Percentiles rank a stretch among this genome's conserved stretches.
These are phyloP conservation scores for Neckera pumila DNA, from an alignment of 225 moss, liverwort and hornwort species.

Conservation along the genomic window DNA sequence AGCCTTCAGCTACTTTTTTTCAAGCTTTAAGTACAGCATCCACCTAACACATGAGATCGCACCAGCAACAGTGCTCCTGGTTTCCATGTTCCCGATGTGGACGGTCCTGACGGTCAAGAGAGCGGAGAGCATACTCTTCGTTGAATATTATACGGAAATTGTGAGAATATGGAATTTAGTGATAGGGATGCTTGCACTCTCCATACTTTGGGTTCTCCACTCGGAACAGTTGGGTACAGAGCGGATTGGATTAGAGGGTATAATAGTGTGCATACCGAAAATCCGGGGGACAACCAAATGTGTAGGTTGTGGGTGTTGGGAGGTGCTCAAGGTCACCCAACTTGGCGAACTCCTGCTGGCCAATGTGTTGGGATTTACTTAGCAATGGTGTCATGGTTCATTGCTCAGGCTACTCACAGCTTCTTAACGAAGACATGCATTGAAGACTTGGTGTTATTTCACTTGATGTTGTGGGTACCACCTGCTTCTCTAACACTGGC, in stretches of 20 bases:
- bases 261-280: not conserved
- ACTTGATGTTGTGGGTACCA: not conserved
- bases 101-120: not conserved
- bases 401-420: not conserved
- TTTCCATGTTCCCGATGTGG: not conserved
- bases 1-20: not conserved
- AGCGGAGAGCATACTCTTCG: too few species aligned
- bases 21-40: not conserved
- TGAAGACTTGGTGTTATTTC: not conserved
- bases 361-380: not conserved
- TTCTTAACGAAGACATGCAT: not conserved
- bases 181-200: not conserved
- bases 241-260: not conserved
- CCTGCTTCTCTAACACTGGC: not conserved
- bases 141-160: too few species aligned
- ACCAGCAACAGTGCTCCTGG: not conserved
- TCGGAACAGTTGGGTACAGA: not conserved
- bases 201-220: not conserved
- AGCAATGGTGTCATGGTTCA: not conserved
- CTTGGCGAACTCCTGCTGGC: not conserved
- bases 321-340: not conserved
- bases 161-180: not conserved
- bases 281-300: not conserved
- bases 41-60: not conserved
- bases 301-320: not conserved